Base-by-base conservation (phyloP, 441 rosid genomes). In the Gossypium gossypioides region DNA sequence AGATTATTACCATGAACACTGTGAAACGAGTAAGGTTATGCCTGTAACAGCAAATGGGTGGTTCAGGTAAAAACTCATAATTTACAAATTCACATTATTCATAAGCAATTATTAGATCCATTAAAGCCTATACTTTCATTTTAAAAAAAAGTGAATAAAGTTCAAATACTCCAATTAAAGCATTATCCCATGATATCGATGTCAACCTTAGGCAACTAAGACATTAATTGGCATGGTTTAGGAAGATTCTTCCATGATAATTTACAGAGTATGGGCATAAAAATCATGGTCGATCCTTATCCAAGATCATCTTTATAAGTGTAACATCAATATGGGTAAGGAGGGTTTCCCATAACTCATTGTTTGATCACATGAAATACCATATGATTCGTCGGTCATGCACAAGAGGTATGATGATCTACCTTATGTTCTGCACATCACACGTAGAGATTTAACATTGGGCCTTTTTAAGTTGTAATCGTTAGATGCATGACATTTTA, bases 1-100 rank as follows among this genome's bases (percentile, higher is more conserved):
- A 7, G 72, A 77, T 29, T 80, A 75, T 44, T 29, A 72, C 69
- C 44, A 68, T 8, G 76, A 42, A 59, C 27, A 42, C 54, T 24
- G 37, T 6, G 68, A 37, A 3, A 60, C n/a, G 5, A 16, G 16
- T 24, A 57, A 75, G 50, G 68, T 12, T 21, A 21, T 32, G 21
- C 15, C 56, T 32, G 50, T 25, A 48, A 50, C 48, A 27, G 60
- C 69, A 1, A 72, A 50, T n/a, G 19, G 16, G 46, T 60, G 75
- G 12, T 27, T 72, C 32, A 8, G 34, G 77, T 72, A 71, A 15
- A 60, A 54, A 19, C 58, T 32, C 15, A 2, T 0, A 19, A 21
- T 66, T 63, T 63, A 7, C 50, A 4, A 63, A 10, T 63, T 40
- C 7, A 40, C 51, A 12, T 44, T 46, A 9, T 37, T 46, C 70